Conservation (phyloP, 2,329 filamentous ascomycete genomes). For the Clarireedia hainanense region DNA sequence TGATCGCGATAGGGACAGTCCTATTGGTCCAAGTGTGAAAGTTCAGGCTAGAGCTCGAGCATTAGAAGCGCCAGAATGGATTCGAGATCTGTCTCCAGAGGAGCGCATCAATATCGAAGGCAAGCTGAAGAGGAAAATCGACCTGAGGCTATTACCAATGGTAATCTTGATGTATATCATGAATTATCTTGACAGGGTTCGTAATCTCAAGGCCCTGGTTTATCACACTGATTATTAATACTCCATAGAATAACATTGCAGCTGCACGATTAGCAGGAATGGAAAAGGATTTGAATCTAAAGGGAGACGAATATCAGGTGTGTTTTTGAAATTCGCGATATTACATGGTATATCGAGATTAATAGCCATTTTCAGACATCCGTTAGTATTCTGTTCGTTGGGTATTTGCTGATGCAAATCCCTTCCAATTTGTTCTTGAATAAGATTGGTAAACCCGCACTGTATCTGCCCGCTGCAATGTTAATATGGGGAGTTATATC, state of each 20-base stretch:
- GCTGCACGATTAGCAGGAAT: conserved; percentile 45
- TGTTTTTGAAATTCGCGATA: not conserved
- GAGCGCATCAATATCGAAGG: conserved; percentile 45
- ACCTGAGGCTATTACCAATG: conserved; percentile 56
- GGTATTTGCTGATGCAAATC: conserved; percentile 36
- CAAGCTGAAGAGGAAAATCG: conserved; percentile 55
- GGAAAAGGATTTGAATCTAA: conserved; percentile 34
- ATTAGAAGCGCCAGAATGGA: conserved; percentile 25
- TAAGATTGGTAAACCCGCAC: conserved; percentile 39
- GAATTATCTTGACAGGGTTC: conserved; percentile 50
- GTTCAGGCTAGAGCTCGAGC: not conserved
- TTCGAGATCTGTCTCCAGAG: conserved; percentile 41
- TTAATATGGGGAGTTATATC: conserved; percentile 43
- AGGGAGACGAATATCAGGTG: conserved; percentile 35
- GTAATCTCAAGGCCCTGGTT: not conserved
- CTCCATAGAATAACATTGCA: conserved; percentile 44
- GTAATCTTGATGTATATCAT: conserved; percentile 64
- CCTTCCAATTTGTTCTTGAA: conserved; percentile 41
- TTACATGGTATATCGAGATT: too few relatives aligned
- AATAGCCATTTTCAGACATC: conserved; percentile 27
- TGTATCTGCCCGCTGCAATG: conserved; percentile 43
- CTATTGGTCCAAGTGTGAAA: not conserved
- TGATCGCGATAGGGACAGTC: not conserved
- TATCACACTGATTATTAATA: not conserved
- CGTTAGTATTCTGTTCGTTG: conserved; percentile 34